These are phyloP conservation scores for Blakeslea trispora DNA, from an alignment of 371 early-diverging fungal genomes.

Conservation along the genomic window DNA sequence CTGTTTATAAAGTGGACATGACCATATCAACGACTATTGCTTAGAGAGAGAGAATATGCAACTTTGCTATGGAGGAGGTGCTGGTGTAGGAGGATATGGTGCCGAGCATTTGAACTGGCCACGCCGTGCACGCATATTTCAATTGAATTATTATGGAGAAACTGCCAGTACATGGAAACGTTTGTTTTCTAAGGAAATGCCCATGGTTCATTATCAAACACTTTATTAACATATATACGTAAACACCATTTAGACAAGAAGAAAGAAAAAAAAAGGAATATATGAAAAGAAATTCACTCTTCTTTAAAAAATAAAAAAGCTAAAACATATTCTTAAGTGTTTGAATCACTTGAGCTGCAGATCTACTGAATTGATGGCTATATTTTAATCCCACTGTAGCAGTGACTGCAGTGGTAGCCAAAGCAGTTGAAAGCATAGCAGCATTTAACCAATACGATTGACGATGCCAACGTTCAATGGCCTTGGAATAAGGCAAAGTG, in stretches of 20 bases:
- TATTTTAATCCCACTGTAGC: constrained; percentile 12
- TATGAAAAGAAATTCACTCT: no score
- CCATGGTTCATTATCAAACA: constrained; percentile 50
- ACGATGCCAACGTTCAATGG: constrained; percentile 58
- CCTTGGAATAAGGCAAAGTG: constrained; percentile 82
- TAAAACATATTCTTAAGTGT: not conserved
- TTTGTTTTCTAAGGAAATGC: constrained; percentile 36
- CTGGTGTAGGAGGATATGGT: constrained; percentile 56
- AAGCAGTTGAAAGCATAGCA: constrained; percentile 10
- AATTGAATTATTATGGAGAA: constrained; percentile 37
- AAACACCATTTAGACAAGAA: no score
- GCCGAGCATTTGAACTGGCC: constrained; percentile 46
- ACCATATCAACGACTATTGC: constrained; percentile 60
- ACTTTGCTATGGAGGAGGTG: constrained; percentile 56
- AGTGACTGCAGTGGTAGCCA: constrained; percentile 9
- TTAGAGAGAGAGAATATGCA: constrained; percentile 44
- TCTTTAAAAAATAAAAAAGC: no score
- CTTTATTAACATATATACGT: constrained; percentile 11
- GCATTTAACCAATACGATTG: constrained; percentile 60
- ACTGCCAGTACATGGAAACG: constrained; percentile 55
- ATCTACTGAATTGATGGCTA: constrained; percentile 9
- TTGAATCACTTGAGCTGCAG: not conserved
- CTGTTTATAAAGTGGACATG: constrained; percentile 38
- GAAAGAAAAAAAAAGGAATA: no score
- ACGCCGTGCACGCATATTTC: constrained; percentile 50